phyloP scores from a whole-genome alignment of 768 basidiomycete species.

The Cystobasidium tubakii region DNA sequence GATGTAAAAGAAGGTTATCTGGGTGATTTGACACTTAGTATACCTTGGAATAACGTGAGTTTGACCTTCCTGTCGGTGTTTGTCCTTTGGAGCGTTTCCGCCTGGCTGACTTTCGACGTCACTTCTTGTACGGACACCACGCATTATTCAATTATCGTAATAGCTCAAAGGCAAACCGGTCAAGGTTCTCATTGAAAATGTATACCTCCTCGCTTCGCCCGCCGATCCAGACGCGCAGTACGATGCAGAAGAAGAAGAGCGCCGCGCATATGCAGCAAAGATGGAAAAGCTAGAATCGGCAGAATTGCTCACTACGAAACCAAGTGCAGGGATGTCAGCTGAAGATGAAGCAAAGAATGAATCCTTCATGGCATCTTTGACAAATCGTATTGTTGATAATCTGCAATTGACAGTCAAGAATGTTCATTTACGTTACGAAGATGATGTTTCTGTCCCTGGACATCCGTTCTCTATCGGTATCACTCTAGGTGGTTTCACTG shows the following conservation, averaged over 20 bases:
- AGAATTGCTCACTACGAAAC: slow-evolving; percentile 57
- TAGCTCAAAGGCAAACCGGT: slow-evolving; percentile 69
- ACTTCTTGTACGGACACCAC: too few species aligned
- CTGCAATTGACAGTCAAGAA: slow-evolving; percentile 72
- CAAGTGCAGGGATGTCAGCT: slow-evolving; percentile 39
- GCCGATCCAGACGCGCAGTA: slow-evolving; percentile 53
- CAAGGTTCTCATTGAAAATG: slow-evolving; percentile 83
- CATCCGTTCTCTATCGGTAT: slow-evolving; percentile 90
- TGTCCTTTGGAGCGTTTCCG: too few species aligned
- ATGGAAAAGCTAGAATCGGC: slow-evolving; percentile 81
- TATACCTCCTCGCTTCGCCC: slow-evolving; percentile 86
- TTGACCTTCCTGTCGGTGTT: too few species aligned
- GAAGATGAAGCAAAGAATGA: slow-evolving; percentile 66
- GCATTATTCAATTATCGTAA: background rate
- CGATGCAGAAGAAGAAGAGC: slow-evolving; percentile 78
- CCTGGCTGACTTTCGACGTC: too few species aligned
- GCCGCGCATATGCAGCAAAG: slow-evolving; percentile 74
- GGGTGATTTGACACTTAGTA: slow-evolving; percentile 74
- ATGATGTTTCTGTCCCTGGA: slow-evolving; percentile 89
- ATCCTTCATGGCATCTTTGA: slow-evolving; percentile 72
- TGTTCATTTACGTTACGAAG: slow-evolving; percentile 94
- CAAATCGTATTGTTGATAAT: slow-evolving; percentile 88
- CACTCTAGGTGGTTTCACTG: slow-evolving; percentile 79
- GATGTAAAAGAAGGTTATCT: slow-evolving; percentile 90
- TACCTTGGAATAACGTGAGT: slow-evolving; percentile 62